Base-by-base conservation (phyloP, 2,329 filamentous ascomycete species). In the Grosmannia penicillata region DNA sequence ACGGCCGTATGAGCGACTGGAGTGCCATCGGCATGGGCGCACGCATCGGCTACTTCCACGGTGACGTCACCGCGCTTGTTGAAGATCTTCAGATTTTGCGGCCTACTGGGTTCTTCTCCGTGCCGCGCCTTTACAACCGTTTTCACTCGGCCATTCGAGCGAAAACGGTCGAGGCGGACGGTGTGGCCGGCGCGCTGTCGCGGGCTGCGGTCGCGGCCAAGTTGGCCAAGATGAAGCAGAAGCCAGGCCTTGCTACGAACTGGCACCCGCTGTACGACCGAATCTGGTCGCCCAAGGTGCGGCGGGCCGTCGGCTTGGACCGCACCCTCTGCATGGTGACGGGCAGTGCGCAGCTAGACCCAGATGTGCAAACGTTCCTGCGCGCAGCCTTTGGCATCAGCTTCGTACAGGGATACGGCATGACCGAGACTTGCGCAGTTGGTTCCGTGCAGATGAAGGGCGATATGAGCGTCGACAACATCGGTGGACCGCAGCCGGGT, bases 351-450 rank as follows among this genome's bases (percentile, higher is more conserved):
- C 89, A 89, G 43, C 72, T 98, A 30, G 89, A 96, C 50, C 85
- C 86, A 1, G 74, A 76, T 21, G 74, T 96, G 25, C 87, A 96
- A 47, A 72, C 83, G 51, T 95, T 96, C 63, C 72, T 96, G 35
- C 81, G 86, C 32, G 75, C 87, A 28, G 81, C 82, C 23, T 83
- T 93, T 46, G 80, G 72, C 43, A 82, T 79, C 58, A 68, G 76
- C 52, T 82, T 96, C 52, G 58, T 73, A 24, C 89, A 96, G 60
- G 91, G 89, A 23, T 98, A 89, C 56, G 91, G 91, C 35, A 67
- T 98, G 56, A 98, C 91, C 1, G 91, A 98, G 61, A 82, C 86
- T 1, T 95, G 93, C 52, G 86, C 87, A 31, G 72, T 80, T 23
- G 75, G 72, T 18, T 68, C 79, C 11, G 71, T 75, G 26, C 91